Percentiles rank a stretch among this genome's conserved stretches.
Conservation (phyloP, 805 yeast species). For the Yamadazyma laniorum region DNA sequence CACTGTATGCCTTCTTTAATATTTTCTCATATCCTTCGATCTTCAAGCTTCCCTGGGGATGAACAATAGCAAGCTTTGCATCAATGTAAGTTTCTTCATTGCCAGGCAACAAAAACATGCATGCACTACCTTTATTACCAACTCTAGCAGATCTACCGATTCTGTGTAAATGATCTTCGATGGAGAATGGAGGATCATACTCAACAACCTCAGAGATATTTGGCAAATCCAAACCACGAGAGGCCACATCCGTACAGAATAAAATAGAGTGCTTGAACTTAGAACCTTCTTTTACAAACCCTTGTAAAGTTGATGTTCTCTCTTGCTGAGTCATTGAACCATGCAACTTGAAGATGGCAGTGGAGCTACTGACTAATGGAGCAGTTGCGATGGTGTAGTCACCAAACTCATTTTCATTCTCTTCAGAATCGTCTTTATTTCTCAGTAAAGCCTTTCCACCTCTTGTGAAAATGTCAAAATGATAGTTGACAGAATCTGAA, state of each 20-base stretch:
- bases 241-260: conserved; percentile 96
- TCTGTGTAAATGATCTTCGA: conserved; percentile 94
- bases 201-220: conserved; percentile 83
- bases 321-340: conserved; percentile 86
- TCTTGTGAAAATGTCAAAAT: conserved; percentile 70
- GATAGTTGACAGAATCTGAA: conserved; percentile 95
- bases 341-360: conserved; percentile 67
- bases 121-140: conserved; percentile 80
- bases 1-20: conserved; percentile 36
- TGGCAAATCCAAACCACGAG: conserved; percentile 94
- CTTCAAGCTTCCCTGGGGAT: conserved; percentile 36
- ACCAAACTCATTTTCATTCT: conserved; percentile 19
- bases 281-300: conserved; percentile 47
- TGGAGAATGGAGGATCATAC: conserved; percentile 90
- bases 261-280: conserved; percentile 55
- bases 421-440: conserved; percentile 25
- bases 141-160: conserved; percentile 98
- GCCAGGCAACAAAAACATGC: conserved; percentile 82
- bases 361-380: conserved; percentile 46
- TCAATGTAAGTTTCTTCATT: conserved; percentile 81
- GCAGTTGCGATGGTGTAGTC: conserved; percentile 47
- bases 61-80: conserved; percentile 40
- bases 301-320: conserved; percentile 72
- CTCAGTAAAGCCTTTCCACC: conserved; percentile 46
- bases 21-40: conserved; percentile 34